These are phyloP conservation scores for Clonostachys sp. DNA, from an alignment of 2,329 filamentous ascomycete genomes.

Conservation along the genomic window DNA sequence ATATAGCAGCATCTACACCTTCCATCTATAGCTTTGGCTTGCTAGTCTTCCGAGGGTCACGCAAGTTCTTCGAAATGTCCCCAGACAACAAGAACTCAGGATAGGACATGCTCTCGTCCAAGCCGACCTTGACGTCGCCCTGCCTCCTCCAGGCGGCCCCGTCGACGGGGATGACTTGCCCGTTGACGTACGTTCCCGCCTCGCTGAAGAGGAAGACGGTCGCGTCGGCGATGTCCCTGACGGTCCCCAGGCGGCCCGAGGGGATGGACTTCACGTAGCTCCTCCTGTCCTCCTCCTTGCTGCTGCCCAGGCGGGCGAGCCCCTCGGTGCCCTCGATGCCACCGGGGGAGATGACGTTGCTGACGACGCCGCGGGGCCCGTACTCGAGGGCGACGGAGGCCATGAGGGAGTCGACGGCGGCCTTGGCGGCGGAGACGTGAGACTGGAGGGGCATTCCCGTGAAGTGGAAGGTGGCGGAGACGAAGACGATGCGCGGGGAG, in stretches of 20 bases:
- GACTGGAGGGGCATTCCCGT: conserved; percentile 79
- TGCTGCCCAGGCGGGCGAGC: conserved; percentile 56
- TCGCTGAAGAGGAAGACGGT: conserved; percentile 88
- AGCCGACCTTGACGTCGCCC: conserved; percentile 37
- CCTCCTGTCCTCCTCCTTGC: conserved; percentile 19
- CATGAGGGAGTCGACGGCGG: conserved; percentile 81
- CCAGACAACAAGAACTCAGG: conserved; percentile 40
- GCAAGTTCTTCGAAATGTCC: conserved; percentile 24
- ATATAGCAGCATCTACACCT: no score
- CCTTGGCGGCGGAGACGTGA: conserved; percentile 89
- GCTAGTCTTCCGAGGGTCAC: conserved; percentile 22
- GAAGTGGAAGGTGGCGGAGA: conserved; percentile 90
- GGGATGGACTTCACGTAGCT: conserved; percentile 52
- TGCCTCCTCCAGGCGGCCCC: conserved; percentile 54
- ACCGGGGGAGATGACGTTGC: conserved; percentile 85
- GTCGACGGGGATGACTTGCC: conserved; percentile 73
- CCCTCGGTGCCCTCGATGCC: conserved; percentile 84
- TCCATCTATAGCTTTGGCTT: conserved; percentile 31
- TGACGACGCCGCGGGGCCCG: conserved; percentile 79
- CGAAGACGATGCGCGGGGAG: conserved; percentile 75
- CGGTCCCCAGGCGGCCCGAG: conserved; percentile 68
- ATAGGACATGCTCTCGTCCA: conserved; percentile 43
- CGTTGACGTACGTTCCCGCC: conserved; percentile 81
- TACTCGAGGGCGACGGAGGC: conserved; percentile 81
- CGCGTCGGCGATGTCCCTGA: conserved; percentile 88